Base-by-base conservation (phyloP, 805 yeast genomes). In the Isabelozyma heimii region DNA sequence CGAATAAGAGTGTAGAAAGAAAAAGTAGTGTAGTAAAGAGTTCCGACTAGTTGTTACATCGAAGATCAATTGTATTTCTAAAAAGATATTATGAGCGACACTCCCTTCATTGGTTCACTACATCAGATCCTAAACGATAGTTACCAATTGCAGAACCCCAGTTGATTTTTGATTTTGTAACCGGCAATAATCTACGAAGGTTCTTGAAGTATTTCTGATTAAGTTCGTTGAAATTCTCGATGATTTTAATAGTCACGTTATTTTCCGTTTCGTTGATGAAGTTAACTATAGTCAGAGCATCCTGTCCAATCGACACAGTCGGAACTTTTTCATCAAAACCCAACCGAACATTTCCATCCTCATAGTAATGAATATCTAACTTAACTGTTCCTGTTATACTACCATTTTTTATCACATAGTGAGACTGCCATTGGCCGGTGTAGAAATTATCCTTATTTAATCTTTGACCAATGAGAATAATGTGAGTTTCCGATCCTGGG, bases 61-160 rank as follows among this genome's bases (percentile, higher is more conserved):
- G 14, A 35, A 43, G 8, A 37, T 5, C 13, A 20, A 20, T 30
- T 30, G 35, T 16, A 17, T 24, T 13, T 6, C 37, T 20, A 14
- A 24, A n/a, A 24, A 46, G 45, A 43, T 33, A 26, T 49, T 39
- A 54, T 20, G 6, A 20, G 57, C 24, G 24, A 20, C 24, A 20
- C 24, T 20, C 24, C 24, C 6, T 20, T 39, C 60, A 55, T 48
- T 66, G 63, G 51, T 72, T 67, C 16, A 72, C 85, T 33, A 85
- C 91, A 62, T 87, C 91, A 54, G 83, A 84, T 14, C 98, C 98
- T 41, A 92, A 73, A 60, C 89, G 82, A 70, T 91, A 91, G 63
- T 85, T 88, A 14, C 95, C 96, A 57, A 90, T 89, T 9, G 97
- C 89, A 61, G 82, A 88, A 28, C 96, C 97, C 99, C 99, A 92